Percentiles rank a stretch among this genome's conserved stretches.
phyloP scores from a whole-genome alignment of 306 rosid genomes.

The Ziziphus jujuba region DNA sequence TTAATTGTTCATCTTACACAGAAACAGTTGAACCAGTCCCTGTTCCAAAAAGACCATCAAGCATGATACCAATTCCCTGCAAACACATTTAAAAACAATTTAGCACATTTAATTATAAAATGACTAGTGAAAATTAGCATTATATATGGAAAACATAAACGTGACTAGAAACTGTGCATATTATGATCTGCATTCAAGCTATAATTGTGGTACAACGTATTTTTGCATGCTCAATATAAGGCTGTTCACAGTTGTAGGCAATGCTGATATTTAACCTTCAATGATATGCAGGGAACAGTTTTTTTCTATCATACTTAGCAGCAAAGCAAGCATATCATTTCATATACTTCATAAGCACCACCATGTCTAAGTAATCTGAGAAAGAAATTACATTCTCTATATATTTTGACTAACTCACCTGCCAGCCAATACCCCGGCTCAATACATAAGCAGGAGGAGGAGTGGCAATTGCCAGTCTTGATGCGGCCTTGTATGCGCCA shows the following conservation, averaged over 20 bases:
- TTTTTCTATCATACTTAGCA: no score
- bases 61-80: conserved; percentile 86
- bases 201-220: no score
- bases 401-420: conserved; percentile 46
- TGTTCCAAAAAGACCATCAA: conserved; percentile 89
- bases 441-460: conserved; percentile 98
- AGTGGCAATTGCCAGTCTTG: conserved; percentile 93
- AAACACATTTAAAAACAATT: conserved; percentile 10
- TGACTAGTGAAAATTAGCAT: neutral
- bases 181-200: no score
- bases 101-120: conserved; percentile 1
- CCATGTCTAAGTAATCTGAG: neutral
- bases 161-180: neutral
- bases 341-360: no score
- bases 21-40: conserved; percentile 90
- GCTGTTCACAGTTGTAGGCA: no score
- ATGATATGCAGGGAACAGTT: no score
- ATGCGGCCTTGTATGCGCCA: conserved; percentile 86
- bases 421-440: conserved; percentile 99
- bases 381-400: neutral
- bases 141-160: neutral
- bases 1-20: conserved; percentile 62
- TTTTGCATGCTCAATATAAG: no score
- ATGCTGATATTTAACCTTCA: no score
- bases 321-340: no score